Evolutionary conservation across 768 basidiomycete species (phyloP).

Genomic region (Boletus pseudopeckii): DNA sequence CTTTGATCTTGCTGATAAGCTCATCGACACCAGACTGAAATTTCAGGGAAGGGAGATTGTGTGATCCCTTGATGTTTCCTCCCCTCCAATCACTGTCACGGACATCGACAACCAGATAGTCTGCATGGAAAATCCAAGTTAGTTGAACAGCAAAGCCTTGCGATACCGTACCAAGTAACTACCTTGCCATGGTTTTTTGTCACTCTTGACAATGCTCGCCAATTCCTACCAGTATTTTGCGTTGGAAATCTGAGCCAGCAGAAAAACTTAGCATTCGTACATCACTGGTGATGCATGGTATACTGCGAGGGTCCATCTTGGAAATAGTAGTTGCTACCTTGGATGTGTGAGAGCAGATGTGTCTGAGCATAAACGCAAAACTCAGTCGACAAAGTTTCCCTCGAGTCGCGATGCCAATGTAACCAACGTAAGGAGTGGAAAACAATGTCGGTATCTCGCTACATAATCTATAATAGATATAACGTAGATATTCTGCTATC

Average conservation of each 20-base stretch:
- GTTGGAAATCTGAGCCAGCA: conserved; percentile 10
- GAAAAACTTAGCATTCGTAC: conserved; percentile 14
- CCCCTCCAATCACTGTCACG: conserved; percentile 80
- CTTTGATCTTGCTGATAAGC: conserved; percentile 58
- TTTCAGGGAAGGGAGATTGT: conserved; percentile 58
- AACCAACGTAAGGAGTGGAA: not conserved
- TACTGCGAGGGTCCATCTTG: conserved; percentile 17
- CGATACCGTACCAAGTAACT: not conserved
- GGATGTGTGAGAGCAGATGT: not conserved
- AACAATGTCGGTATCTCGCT: conserved; percentile 6
- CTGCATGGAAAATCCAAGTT: conserved; percentile 23
- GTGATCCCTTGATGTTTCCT: conserved; percentile 69
- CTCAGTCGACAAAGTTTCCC: not conserved
- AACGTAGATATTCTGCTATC: conserved; percentile 11
- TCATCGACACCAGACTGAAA: conserved; percentile 57
- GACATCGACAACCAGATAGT: conserved; percentile 79
- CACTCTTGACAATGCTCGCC: conserved; percentile 63
- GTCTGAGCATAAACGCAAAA: conserved; percentile 9
- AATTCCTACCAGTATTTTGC: conserved; percentile 51
- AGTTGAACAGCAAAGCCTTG: not conserved
- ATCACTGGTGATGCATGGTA: conserved; percentile 19
- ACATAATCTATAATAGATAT: conserved; percentile 10
- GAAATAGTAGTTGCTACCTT: not conserved
- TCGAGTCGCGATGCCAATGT: not conserved
- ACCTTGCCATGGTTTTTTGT: conserved; percentile 49